Evolutionary conservation across 179 eudicot genomes (phyloP), one percentile per base, ranked within the genome.

Genomic region (Gypsophila paniculata): DNA sequence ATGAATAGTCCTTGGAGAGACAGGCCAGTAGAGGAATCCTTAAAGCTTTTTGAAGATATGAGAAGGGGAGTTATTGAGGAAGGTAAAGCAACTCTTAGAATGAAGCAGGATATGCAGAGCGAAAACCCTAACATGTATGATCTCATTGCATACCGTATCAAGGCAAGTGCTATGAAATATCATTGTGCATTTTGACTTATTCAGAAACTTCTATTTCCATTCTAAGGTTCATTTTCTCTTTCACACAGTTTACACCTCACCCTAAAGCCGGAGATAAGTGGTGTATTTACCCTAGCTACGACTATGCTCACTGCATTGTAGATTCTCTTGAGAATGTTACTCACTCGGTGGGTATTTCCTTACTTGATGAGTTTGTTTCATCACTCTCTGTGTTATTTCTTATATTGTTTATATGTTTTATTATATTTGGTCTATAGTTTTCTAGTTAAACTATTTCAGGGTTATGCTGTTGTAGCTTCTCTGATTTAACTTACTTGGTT

Each of bases 231-330:
- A 9, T 72, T 62, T 76, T 38, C 49, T 54, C 63, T 10, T 60
- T 72, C 69, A 4, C 74, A 70, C 92, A 94, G 99, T 94, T 89
- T 71, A 85, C 99, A 11, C 88, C 92, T 78, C 99, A 94, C 82
- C 99, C 99, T 64, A 96, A 91, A 73, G 97, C 97, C 11, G 99
- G 97, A 79, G 96, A 94, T 75, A 90, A 85, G 77, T 91, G 97
- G 99, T 94, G 96, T 72, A 88, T 93, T 69, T 93, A 93, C 75
- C 99, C 96, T 61, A 94, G 96, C 81, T 94, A 94, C 72, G 99
- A 94, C 79, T 91, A 78, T 72, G 85, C 96, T 51, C 99, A 94
- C 74, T 94, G 97, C 78, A 86, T 77, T 72, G 99, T 94, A 34
- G 97, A 94, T 86, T 94, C 99, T 76, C 89, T 94, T 34, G 99